Percentiles rank a stretch among this genome's conserved stretches.
phyloP scores from a whole-genome alignment of 2,329 filamentous ascomycete genomes.

The Macrophomina tecta region DNA sequence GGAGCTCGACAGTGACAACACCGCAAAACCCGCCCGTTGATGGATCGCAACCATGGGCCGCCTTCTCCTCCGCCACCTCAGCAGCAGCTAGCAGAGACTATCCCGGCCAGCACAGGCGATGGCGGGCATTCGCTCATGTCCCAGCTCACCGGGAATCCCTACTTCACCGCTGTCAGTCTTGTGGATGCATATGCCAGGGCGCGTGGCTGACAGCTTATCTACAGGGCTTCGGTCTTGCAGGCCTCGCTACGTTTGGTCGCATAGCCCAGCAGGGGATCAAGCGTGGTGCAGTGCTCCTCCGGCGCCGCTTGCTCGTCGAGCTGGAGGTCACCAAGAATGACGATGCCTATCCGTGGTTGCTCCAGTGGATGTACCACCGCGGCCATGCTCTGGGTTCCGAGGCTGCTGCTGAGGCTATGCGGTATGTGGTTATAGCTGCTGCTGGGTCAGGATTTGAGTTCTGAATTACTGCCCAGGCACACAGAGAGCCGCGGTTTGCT shows the following conservation, averaged over 20 bases:
- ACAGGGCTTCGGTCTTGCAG: slow-evolving; percentile 86
- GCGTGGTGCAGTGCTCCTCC: slow-evolving; percentile 73
- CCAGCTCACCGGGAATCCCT: slow-evolving; percentile 57
- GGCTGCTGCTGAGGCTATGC: not conserved
- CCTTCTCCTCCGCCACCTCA: slow-evolving; percentile 35
- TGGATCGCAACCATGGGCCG: slow-evolving; percentile 44
- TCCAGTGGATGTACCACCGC: slow-evolving; percentile 89
- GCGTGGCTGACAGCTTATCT: slow-evolving; percentile 6
- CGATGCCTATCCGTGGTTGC: slow-evolving; percentile 89
- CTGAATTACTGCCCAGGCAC: slow-evolving; percentile 32
- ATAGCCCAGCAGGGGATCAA: slow-evolving; percentile 80
- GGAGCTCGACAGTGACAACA: slow-evolving; percentile 18
- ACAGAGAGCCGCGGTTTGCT: slow-evolving; percentile 49
- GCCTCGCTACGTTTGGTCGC: slow-evolving; percentile 80
- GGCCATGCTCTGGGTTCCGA: slow-evolving; percentile 38
- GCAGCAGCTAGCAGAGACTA: slow-evolving; percentile 44
- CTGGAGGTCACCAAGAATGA: slow-evolving; percentile 96
- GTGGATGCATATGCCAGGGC: slow-evolving; percentile 47
- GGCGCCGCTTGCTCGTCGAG: slow-evolving; percentile 87
- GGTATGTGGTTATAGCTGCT: not conserved
- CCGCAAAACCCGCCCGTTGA: slow-evolving; percentile 29
- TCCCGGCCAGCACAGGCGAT: slow-evolving; percentile 39
- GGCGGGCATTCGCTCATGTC: slow-evolving; percentile 49
- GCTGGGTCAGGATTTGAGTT: not conserved
- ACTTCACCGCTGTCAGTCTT: slow-evolving; percentile 62